Percentiles rank a stretch among this genome's conserved stretches.
These are phyloP conservation scores for Symbiodinium pilosum DNA, from an alignment of 73 alveolate genomes.

Conservation along the genomic window DNA sequence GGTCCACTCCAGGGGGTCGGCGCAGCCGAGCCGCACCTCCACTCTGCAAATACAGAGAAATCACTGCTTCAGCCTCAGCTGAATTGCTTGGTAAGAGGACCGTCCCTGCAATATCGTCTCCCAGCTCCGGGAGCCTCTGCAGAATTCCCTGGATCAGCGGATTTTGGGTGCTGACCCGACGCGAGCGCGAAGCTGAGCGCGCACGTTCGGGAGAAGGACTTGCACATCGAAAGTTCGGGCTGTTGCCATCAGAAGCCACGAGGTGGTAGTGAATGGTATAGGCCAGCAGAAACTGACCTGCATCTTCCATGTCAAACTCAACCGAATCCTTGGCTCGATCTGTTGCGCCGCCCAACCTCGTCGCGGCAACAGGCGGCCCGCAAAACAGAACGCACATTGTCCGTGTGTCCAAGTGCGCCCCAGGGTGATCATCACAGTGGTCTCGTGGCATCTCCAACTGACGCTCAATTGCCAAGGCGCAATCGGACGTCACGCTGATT, in stretches of 20 bases:
- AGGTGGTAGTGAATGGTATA: slow-evolving; percentile 43
- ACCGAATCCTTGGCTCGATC: not conserved
- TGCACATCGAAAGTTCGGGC: not conserved
- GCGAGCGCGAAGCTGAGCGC: slow-evolving; percentile 47
- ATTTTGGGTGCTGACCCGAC: slow-evolving; percentile 30
- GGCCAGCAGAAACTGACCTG: slow-evolving; percentile 32
- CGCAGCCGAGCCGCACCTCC: slow-evolving; percentile 87
- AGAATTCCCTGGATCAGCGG: slow-evolving; percentile 70
- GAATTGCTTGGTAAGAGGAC: slow-evolving; percentile 81
- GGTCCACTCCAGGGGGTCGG: slow-evolving; percentile 86
- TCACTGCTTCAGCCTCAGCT: slow-evolving; percentile 43
- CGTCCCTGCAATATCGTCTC: slow-evolving; percentile 45
- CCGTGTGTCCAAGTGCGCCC: not conserved
- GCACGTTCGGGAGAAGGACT: slow-evolving; percentile 63
- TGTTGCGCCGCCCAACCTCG: not conserved
- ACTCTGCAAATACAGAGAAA: slow-evolving; percentile 38
- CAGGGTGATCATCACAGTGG: not conserved
- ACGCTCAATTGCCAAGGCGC: not conserved
- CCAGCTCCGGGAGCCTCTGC: slow-evolving; percentile 33
- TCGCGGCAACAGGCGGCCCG: not conserved
- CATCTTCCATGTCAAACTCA: not conserved
- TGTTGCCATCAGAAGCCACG: not conserved
- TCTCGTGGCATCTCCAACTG: not conserved
- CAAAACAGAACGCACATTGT: not conserved
- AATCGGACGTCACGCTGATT: not conserved